A percentile compares a stretch with the other conserved stretches of the same genome.
Conservation (phyloP, 768 basidiomycete species). For the Termitomyces sp. region DNA sequence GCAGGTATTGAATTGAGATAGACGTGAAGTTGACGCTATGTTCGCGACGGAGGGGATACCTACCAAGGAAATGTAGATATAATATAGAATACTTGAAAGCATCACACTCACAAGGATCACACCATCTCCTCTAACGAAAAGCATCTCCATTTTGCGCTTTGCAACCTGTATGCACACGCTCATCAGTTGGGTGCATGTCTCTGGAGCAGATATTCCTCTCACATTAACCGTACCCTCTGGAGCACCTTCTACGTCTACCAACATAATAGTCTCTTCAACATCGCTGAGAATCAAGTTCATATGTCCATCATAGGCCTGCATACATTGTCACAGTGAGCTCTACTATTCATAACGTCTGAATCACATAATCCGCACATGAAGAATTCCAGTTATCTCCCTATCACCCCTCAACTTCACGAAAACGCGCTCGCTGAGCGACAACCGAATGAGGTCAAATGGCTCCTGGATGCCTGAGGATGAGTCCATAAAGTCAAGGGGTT, state of each 20-base stretch:
- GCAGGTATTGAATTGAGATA: slow-evolving; percentile 11
- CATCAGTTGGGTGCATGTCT: background rate
- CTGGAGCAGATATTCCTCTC: slow-evolving; percentile 13
- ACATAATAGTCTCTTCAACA: slow-evolving; percentile 95
- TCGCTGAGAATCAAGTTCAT: slow-evolving; percentile 99
- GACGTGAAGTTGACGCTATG: slow-evolving; percentile 29
- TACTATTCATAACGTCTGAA: slow-evolving; percentile 6
- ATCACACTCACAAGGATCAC: slow-evolving; percentile 78
- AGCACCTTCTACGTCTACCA: slow-evolving; percentile 83
- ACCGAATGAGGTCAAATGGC: slow-evolving; percentile 94
- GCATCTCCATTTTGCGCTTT: slow-evolving; percentile 94
- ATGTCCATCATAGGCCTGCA: slow-evolving; percentile 98
- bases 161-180: slow-evolving; percentile 52
- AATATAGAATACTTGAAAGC: background rate
- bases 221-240: slow-evolving; percentile 65
- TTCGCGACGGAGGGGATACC: slow-evolving; percentile 80
- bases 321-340: slow-evolving; percentile 6
- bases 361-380: slow-evolving; percentile 64
- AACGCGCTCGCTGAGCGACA: slow-evolving; percentile 95
- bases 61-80: slow-evolving; percentile 22
- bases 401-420: slow-evolving; percentile 97
- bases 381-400: slow-evolving; percentile 82
- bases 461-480: slow-evolving; percentile 79
- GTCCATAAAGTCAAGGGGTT: slow-evolving; percentile 47
- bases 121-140: slow-evolving; percentile 96